These are phyloP conservation scores for Massarina eburnea DNA, from an alignment of 2,329 filamentous ascomycete genomes.

Conservation along the genomic window DNA sequence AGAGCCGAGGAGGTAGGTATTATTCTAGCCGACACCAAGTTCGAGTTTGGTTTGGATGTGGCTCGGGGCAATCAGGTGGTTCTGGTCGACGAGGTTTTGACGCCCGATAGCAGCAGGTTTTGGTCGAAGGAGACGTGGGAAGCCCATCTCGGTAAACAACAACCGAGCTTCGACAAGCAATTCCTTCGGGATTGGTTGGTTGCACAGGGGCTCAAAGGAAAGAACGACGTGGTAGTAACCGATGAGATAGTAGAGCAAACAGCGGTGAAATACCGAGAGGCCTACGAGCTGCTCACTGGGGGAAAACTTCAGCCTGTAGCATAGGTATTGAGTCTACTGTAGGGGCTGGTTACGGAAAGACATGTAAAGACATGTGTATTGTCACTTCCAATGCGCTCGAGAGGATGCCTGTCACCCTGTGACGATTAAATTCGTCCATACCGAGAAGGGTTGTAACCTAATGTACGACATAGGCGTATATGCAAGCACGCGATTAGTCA, in stretches of 20 bases:
- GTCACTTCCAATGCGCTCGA: no score
- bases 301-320: constrained; percentile 3
- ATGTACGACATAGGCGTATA: neutral
- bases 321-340: neutral
- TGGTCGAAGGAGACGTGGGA: constrained; percentile 77
- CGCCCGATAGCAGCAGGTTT: constrained; percentile 75
- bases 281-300: constrained; percentile 69
- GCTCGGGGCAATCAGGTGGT: constrained; percentile 65
- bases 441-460: neutral
- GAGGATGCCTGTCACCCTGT: no score
- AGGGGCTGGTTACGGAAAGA: no score
- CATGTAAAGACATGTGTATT: no score
- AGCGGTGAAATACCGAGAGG: constrained; percentile 72
- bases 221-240: constrained; percentile 71
- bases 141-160: constrained; percentile 63
- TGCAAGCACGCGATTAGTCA: neutral
- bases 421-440: no score
- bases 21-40: constrained; percentile 77
- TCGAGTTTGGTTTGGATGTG: constrained; percentile 71
- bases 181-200: constrained; percentile 79
- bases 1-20: constrained; percentile 69
- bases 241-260: constrained; percentile 71
- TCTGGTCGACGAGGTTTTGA: constrained; percentile 82
- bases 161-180: constrained; percentile 84
- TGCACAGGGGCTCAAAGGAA: constrained; percentile 70